Base-by-base conservation (phyloP, 2,329 filamentous ascomycete species). In the Aspergillus luchuensis region DNA sequence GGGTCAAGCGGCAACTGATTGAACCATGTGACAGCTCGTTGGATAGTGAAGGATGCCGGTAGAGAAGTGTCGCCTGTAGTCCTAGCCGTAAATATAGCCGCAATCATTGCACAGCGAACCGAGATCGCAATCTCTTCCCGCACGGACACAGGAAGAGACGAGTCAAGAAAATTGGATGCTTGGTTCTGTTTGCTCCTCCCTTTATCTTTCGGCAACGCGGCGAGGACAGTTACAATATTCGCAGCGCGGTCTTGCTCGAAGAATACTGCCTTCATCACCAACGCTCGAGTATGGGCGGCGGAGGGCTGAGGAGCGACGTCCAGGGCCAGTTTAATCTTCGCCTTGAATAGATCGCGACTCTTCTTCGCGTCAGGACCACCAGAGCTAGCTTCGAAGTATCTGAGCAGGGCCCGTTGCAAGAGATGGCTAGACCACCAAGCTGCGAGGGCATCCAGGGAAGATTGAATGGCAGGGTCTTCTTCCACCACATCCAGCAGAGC, bases 371-470 rank as follows among this genome's bases (percentile, higher is more conserved):
- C 73, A 2, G 76, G 72, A 17, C 79, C 78, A 10, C 82, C 80
- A 60, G 84, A 83, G 33, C 81, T 75, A 13, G 79, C 77, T 45
- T 85, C 83, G 36, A 96, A 81, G 38, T 85, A 88, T 15, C 81
- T 81, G 11, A 87, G 80, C 28, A 97, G 82, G 2, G 87, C 87
- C 59, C 85, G 84, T 68, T 92, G 90, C 39, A 97, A 79, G 11
- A 86, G 82, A 58, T 89, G 82, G 64, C 87, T 91, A 0, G 93
- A 96, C 81, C 89, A 95, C 93, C 93, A 97, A 2, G 93, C 91
- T 6, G 93, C 91, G 55, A 97, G 86, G 11, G 92, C 92, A 75
- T 97, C 94, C 66, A 97, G 85, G 0, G 93, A 91, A 17, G 91
- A 95, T 56, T 90, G 87, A 62, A 97, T 91, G 2, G 92, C 89